phyloP scores from a whole-genome alignment of 352 stramenopile species.

The Pythium dissotocum region DNA sequence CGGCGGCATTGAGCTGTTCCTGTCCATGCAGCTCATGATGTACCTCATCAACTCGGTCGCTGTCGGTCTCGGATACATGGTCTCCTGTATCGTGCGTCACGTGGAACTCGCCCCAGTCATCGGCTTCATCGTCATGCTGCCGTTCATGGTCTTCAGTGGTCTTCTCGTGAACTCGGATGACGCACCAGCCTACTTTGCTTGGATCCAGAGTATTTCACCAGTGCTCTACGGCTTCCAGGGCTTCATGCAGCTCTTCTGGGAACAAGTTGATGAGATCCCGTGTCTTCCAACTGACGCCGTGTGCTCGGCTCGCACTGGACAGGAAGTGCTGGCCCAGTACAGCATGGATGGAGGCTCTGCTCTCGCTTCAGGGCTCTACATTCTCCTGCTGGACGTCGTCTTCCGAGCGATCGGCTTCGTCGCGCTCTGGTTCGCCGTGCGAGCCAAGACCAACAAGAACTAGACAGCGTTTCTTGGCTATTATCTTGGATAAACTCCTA shows the following conservation, averaged over 20 bases:
- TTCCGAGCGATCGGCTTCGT: slow-evolving; percentile 20
- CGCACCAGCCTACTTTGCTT: slow-evolving; percentile 44
- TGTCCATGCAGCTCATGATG: slow-evolving; percentile 36
- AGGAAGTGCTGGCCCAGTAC: slow-evolving; percentile 25
- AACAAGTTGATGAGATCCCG: slow-evolving; percentile 4
- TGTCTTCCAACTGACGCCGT: slow-evolving; percentile 6
- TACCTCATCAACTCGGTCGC: slow-evolving; percentile 35
- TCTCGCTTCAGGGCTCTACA: not conserved
- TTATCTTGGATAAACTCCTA: no score
- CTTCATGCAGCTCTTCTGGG: slow-evolving; percentile 16
- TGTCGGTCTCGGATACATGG: slow-evolving; percentile 39
- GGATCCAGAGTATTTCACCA: slow-evolving; percentile 54
- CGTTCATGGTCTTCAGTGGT: slow-evolving; percentile 47
- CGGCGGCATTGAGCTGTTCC: slow-evolving; percentile 31
- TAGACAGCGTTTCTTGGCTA: not conserved
- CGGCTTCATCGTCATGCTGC: slow-evolving; percentile 44
- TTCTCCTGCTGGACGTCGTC: slow-evolving; percentile 14
- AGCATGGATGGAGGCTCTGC: slow-evolving; percentile 9
- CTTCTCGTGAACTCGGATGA: slow-evolving; percentile 45
- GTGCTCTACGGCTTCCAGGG: slow-evolving; percentile 36
- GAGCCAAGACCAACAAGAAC: not conserved
- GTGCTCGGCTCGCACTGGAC: slow-evolving; percentile 17
- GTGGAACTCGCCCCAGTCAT: slow-evolving; percentile 47
- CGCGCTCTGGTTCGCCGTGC: not conserved
- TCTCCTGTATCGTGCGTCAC: slow-evolving; percentile 32